Evolutionary conservation across 108 stramenopile species (phyloP).

Genomic region (Aurantiochytrium sp.): DNA sequence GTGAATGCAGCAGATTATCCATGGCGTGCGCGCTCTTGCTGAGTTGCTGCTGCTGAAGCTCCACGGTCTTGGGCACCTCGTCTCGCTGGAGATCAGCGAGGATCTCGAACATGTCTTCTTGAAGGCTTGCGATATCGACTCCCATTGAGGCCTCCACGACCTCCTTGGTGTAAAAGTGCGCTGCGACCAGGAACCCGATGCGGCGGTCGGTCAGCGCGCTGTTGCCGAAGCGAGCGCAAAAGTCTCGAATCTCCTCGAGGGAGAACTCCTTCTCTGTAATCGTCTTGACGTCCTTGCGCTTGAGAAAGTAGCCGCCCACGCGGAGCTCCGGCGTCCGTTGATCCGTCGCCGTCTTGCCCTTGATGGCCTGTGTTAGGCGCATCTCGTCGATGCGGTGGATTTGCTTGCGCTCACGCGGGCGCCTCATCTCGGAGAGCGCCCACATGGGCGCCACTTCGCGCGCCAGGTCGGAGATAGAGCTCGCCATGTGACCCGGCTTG

Average conservation of each 20-base stretch:
- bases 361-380: neutral
- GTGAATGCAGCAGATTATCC: too few species aligned
- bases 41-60: neutral
- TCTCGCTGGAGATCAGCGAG: neutral
- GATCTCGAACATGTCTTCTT: slow-evolving; percentile 3
- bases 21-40: neutral
- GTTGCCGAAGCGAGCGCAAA: neutral
- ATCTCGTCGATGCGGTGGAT: neutral
- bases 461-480: neutral
- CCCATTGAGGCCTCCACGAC: neutral
- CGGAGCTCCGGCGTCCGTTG: neutral
- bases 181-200: neutral
- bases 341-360: neutral
- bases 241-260: neutral
- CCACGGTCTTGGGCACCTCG: neutral
- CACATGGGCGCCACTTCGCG: neutral
- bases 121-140: neutral
- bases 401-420: neutral
- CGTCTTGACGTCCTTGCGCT: neutral
- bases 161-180: neutral
- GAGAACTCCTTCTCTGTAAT: slow-evolving; percentile 14
- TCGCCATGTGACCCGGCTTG: neutral
- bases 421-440: neutral
- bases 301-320: slow-evolving; percentile 2
- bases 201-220: neutral